phyloP scores from a whole-genome alignment of 306 rosid genomes.

The Prunus armeniaca region DNA sequence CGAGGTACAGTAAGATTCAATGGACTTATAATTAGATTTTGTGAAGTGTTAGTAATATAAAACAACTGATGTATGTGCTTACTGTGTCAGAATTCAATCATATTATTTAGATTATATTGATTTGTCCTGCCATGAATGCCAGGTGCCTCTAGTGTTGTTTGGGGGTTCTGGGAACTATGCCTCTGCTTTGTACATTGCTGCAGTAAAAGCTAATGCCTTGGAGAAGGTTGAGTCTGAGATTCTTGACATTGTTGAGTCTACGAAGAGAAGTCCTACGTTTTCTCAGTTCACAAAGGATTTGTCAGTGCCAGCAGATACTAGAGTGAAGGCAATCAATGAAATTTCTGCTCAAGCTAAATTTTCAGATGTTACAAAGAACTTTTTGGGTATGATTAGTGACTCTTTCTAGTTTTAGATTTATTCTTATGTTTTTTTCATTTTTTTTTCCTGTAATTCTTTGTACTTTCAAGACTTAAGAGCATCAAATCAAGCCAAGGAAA shows the following conservation, averaged over 20 bases:
- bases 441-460: background rate
- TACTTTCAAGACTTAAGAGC: background rate
- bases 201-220: conserved; percentile 59
- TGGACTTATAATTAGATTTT: background rate
- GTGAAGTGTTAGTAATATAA: background rate
- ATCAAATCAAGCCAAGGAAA: background rate
- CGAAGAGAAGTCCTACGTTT: conserved; percentile 52
- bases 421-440: background rate
- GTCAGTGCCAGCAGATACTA: conserved; percentile 51
- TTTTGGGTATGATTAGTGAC: conserved; percentile 59
- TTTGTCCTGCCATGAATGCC: conserved; percentile 24
- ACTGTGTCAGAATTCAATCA: background rate
- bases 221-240: conserved; percentile 85
- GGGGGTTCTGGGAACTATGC: conserved; percentile 98
- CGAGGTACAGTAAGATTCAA: background rate
- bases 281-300: conserved; percentile 62
- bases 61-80: background rate
- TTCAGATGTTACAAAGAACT: conserved; percentile 68
- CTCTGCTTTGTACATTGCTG: conserved; percentile 76
- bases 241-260: conserved; percentile 50
- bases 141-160: conserved; percentile 81
- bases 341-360: conserved; percentile 60
- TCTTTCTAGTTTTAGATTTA: background rate
- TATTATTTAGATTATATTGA: background rate
- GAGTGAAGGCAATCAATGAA: conserved; percentile 57